These are phyloP conservation scores for Quercus alba DNA, from an alignment of 306 rosid genomes.

Conservation along the genomic window DNA sequence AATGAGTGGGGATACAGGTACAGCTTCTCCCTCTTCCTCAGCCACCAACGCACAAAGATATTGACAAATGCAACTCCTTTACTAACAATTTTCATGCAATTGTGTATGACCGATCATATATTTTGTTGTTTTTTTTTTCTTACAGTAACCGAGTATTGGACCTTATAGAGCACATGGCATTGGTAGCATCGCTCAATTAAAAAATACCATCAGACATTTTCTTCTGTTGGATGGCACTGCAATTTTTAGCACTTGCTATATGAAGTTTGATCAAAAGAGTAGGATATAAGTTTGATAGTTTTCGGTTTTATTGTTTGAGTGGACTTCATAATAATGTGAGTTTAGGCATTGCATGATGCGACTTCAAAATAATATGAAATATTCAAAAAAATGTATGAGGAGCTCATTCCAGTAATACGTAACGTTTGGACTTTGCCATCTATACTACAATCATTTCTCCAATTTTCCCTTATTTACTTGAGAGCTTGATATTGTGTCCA, in stretches of 20 bases:
- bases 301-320: not conserved
- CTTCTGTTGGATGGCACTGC: not conserved
- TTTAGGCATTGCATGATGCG: not conserved
- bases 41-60: not conserved
- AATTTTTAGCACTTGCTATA: constrained; percentile 11
- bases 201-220: not conserved
- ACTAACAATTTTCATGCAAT: not conserved
- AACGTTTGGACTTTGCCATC: not conserved
- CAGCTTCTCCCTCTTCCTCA: not conserved
- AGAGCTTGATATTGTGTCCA: no score
- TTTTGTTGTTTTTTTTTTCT: not conserved
- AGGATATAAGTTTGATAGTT: constrained; percentile 10
- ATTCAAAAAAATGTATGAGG: constrained; percentile 2
- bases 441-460: not conserved
- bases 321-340: not conserved
- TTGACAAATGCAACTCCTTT: not conserved
- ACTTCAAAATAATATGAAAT: constrained; percentile 12
- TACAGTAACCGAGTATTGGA: constrained; percentile 94
- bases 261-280: constrained; percentile 14
- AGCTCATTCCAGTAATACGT: not conserved
- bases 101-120: not conserved
- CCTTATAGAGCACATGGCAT: constrained; percentile 92
- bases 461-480: not conserved
- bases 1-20: constrained; percentile 99
- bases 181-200: constrained; percentile 65